phyloP scores from a whole-genome alignment of 192 early-diverging fungal genomes.

The Mortierella antarctica region DNA sequence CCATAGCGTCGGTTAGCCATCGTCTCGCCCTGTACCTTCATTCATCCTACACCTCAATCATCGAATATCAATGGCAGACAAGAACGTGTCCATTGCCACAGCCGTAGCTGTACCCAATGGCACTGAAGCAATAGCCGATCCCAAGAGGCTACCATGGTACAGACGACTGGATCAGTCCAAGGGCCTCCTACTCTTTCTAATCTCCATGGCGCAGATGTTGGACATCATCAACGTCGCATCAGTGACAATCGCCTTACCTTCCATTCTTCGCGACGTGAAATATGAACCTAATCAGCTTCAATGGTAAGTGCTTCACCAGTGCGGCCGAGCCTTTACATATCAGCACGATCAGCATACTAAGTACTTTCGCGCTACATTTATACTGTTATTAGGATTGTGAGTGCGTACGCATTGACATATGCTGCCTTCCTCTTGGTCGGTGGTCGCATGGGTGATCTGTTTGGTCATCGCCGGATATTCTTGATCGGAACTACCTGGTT shows the following conservation, averaged over 20 bases:
- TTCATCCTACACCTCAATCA: neutral
- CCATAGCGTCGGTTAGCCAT: neutral
- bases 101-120: constrained; percentile 30
- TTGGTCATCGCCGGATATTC: constrained; percentile 51
- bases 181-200: constrained; percentile 21
- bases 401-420: constrained; percentile 52
- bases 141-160: constrained; percentile 28
- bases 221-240: constrained; percentile 44
- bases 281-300: constrained; percentile 36
- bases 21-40: constrained; percentile 5
- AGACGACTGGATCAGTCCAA: constrained; percentile 15
- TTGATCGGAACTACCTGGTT: constrained; percentile 44
- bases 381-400: constrained; percentile 15
- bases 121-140: constrained; percentile 12
- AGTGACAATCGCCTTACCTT: constrained; percentile 41
- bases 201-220: constrained; percentile 27
- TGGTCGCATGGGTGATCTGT: constrained; percentile 53
- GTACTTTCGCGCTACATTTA: neutral
- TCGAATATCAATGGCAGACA: constrained; percentile 7
- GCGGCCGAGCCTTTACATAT: no score
- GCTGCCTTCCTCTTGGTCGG: constrained; percentile 50
- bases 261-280: constrained; percentile 34
- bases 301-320: constrained; percentile 15
- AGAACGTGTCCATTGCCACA: constrained; percentile 15
- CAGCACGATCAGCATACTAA: neutral